Base-by-base conservation (phyloP, 169 alveolate genomes). In the Theileria orientalis region DNA sequence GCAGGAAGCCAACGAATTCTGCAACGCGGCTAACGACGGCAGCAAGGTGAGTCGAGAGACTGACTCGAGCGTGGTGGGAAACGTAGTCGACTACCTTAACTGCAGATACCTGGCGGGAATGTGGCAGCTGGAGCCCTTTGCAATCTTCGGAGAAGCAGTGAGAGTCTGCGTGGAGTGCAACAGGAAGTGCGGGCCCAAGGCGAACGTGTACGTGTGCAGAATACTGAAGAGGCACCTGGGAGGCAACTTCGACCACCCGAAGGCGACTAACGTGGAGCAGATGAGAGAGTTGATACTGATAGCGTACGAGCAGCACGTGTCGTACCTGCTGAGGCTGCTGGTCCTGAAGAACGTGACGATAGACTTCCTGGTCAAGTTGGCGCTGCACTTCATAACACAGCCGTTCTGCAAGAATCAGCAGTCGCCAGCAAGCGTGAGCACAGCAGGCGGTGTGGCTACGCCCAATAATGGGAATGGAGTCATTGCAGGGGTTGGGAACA, bases 231-330 rank as follows among this genome's bases (percentile, higher is more conserved):
- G 92, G 29, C 94, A 89, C 62, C 40, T 89, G 37, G 52, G 76
- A 7, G 82, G 92, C 2, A 89, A 86, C 73, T 86, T 76, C 74
- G 94, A 89, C 60, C 94, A 89, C 67, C 94, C 94, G 51, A 79
- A 83, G 69, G 61, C 67, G 40, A 68, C 84, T n/a, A 76, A 85
- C 54, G 69, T 90, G 5, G 68, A 85, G 5, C 83, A 86, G 47
- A 80, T 89, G 62, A 70, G 78, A 37, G 92, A 85, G 49, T 82
- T 83, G 40, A 73, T 89, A 44, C 82, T 89, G 32, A 83, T 84
- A 62, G 79, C 90, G 29, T 89, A 77, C 46, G 90, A 89, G 37
- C 87, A 83, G 72, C 90, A 87, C 42, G 68, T 89, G 32, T 76
- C 69, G 51, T 61, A 69, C 61, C 42, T 72, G 33, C 40, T 80